Evolutionary conservation across 108 stramenopile genomes (phyloP).

Genomic region (Nitzschia palea): DNA sequence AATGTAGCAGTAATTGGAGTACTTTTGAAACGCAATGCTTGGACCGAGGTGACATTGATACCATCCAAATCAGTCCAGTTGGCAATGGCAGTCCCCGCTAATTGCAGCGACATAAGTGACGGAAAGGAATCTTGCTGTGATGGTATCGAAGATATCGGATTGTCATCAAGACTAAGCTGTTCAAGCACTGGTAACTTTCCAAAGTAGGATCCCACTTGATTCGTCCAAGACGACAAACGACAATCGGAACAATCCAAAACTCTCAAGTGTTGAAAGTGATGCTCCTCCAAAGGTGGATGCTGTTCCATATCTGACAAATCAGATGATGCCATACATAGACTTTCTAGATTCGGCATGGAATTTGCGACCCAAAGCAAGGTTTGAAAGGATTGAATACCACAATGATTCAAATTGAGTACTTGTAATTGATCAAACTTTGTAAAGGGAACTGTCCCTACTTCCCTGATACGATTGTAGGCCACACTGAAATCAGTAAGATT

Average conservation of each 20-base stretch:
- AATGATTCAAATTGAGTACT: constrained; percentile 65
- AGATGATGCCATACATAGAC: constrained; percentile 73
- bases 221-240: constrained; percentile 57
- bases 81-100: constrained; percentile 63
- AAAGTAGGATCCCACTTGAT: constrained; percentile 51
- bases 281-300: constrained; percentile 5
- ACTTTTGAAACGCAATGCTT: constrained; percentile 61
- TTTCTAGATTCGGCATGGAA: constrained; percentile 71
- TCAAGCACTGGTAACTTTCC: constrained; percentile 54
- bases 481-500: constrained; percentile 57
- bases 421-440: constrained; percentile 26
- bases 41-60: constrained; percentile 47
- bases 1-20: constrained; percentile 65
- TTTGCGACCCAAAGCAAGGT: constrained; percentile 48
- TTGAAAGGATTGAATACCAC: constrained; percentile 52
- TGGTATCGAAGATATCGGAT: constrained; percentile 48
- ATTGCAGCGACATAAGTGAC: constrained; percentile 54
- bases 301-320: constrained; percentile 57
- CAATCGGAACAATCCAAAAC: constrained; percentile 77
- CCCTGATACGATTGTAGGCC: constrained; percentile 74
- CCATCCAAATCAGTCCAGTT: constrained; percentile 71
- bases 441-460: constrained; percentile 11
- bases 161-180: constrained; percentile 79
- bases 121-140: constrained; percentile 26
- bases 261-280: constrained; percentile 51